These are phyloP conservation scores for Paecilomyces sp. DNA, from an alignment of 2,329 filamentous ascomycete genomes.

Conservation along the genomic window DNA sequence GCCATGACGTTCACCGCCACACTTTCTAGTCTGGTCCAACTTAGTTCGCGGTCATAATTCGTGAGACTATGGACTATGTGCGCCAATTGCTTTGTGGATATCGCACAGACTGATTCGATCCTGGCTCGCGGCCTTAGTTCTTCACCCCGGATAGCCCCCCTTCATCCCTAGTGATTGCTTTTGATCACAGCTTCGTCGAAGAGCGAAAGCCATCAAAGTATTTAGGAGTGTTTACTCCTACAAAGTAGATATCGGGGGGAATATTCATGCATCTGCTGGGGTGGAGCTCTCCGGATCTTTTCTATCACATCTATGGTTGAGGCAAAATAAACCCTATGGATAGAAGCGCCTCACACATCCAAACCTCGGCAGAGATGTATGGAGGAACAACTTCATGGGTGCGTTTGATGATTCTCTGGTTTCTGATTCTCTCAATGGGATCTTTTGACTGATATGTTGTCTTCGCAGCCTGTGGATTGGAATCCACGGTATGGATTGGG, in stretches of 20 bases:
- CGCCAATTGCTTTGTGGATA: background rate
- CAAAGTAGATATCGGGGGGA: background rate
- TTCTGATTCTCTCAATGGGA: background rate
- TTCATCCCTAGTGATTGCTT: background rate
- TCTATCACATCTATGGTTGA: background rate
- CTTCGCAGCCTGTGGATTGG: background rate
- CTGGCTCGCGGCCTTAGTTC: background rate
- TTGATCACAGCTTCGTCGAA: background rate
- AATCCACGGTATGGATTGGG: background rate
- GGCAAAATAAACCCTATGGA: background rate
- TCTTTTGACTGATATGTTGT: background rate
- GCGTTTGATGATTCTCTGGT: background rate
- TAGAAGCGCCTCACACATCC: background rate
- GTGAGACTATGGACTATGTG: background rate
- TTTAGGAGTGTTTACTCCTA: background rate
- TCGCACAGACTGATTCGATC: background rate
- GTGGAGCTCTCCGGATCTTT: background rate
- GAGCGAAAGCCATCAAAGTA: background rate
- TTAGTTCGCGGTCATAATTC: background rate
- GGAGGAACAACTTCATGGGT: background rate
- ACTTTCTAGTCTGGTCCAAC: background rate
- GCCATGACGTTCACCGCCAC: background rate
- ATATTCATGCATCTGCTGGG: background rate
- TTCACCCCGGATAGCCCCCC: background rate
- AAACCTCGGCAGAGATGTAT: background rate